These are phyloP conservation scores for Thraustochytrium striatum DNA, from an alignment of 352 stramenopile species.

Conservation along the genomic window DNA sequence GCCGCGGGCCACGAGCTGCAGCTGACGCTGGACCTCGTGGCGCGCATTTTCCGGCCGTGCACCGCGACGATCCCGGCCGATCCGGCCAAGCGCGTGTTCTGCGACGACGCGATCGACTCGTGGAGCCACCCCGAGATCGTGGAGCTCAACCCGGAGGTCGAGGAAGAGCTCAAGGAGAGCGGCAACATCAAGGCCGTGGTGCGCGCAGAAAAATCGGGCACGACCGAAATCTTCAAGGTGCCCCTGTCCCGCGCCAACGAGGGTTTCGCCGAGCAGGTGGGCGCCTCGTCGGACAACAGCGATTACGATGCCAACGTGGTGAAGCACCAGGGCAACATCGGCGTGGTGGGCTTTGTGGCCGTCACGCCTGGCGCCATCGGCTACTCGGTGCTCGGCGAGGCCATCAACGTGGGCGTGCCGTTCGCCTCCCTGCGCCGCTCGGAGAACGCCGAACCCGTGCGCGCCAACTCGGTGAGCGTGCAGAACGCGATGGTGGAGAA, in stretches of 20 bases:
- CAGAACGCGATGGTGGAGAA: constrained; percentile 43
- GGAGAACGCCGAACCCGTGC: neutral
- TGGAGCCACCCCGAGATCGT: constrained; percentile 30
- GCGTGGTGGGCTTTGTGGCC: constrained; percentile 24
- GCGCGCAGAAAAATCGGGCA: constrained; percentile 46
- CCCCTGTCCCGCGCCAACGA: constrained; percentile 34
- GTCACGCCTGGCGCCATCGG: constrained; percentile 30
- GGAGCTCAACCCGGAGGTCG: neutral
- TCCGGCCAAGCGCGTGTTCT: neutral
- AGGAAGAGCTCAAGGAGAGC: neutral
- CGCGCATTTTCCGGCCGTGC: constrained; percentile 45
- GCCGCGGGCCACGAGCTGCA: constrained; percentile 11
- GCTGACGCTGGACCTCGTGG: neutral
- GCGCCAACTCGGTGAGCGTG: constrained; percentile 18
- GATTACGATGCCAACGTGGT: constrained; percentile 16
- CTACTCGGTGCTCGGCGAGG: constrained; percentile 48
- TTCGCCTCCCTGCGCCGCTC: neutral
- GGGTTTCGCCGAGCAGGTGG: constrained; percentile 31
- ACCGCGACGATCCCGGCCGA: neutral
- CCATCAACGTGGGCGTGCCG: constrained; percentile 36
- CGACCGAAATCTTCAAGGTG: constrained; percentile 50
- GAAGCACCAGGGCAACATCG: constrained; percentile 25
- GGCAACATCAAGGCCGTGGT: constrained; percentile 45
- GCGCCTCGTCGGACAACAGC: neutral
- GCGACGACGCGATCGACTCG: neutral